These are phyloP conservation scores for Pyrenophora seminiperda DNA, from an alignment of 2,329 filamentous ascomycete species.

Conservation along the genomic window DNA sequence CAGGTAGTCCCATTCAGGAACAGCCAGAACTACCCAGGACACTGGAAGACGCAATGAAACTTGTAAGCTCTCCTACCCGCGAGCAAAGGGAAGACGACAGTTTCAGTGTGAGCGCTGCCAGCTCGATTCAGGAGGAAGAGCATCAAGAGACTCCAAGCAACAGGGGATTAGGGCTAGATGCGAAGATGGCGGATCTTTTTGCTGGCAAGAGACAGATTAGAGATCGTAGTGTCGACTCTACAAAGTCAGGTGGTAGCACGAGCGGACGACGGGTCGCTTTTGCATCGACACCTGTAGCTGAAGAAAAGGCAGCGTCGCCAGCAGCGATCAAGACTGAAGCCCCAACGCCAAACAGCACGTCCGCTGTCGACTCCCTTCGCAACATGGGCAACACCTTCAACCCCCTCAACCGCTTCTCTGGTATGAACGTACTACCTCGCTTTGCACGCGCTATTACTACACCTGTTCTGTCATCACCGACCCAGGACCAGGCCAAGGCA, in stretches of 20 bases:
- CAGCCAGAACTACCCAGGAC: constrained; percentile 75
- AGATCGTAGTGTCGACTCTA: constrained; percentile 79
- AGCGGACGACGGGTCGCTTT: constrained; percentile 65
- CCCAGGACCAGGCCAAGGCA: constrained; percentile 37
- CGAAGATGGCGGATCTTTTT: constrained; percentile 70
- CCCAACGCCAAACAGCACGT: constrained; percentile 49
- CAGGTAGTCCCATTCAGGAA: constrained; percentile 38
- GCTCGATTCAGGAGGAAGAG: constrained; percentile 56
- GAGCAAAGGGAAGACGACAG: constrained; percentile 57
- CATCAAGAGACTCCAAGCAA: constrained; percentile 30
- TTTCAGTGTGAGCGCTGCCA: constrained; percentile 56
- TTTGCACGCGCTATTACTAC: constrained; percentile 67
- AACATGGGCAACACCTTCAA: constrained; percentile 81
- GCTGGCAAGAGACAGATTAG: constrained; percentile 67
- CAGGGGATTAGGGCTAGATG: constrained; percentile 56
- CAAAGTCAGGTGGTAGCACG: constrained; percentile 65
- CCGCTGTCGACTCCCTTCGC: constrained; percentile 79
- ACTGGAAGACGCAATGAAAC: constrained; percentile 86
- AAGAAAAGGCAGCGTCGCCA: constrained; percentile 32
- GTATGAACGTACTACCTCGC: constrained; percentile 74
- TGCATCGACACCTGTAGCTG: constrained; percentile 27
- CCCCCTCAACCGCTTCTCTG: constrained; percentile 77
- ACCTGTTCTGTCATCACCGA: constrained; percentile 49
- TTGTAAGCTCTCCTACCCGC: constrained; percentile 74
- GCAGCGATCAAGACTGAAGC: constrained; percentile 34